phyloP scores from a whole-genome alignment of 352 stramenopile species.

The Pythium rhizo-oryzae region DNA sequence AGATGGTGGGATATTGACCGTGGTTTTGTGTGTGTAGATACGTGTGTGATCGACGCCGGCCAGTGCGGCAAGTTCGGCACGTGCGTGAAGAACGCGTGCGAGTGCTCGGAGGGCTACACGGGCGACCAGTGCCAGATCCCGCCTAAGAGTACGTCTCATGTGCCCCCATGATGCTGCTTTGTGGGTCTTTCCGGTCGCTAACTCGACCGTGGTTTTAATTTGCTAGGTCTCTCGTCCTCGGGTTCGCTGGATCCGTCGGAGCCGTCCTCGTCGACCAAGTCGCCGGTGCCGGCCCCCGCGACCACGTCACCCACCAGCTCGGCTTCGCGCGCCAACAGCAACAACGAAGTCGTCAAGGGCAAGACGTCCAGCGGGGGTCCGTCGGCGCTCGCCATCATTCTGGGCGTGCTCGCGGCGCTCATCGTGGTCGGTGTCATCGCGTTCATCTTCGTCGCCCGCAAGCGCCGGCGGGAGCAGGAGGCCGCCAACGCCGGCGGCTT shows the following conservation, averaged over 20 bases:
- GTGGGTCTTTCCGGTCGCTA: background rate
- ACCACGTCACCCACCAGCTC: conserved; percentile 10
- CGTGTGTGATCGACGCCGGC: conserved; percentile 42
- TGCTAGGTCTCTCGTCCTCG: conserved; percentile 28
- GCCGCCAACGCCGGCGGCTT: conserved; percentile 51
- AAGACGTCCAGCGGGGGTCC: conserved; percentile 41
- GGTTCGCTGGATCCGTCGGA: conserved; percentile 12
- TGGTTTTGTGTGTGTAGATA: conserved; percentile 28
- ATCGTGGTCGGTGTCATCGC: conserved; percentile 68
- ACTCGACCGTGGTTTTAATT: background rate
- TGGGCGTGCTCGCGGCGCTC: conserved; percentile 59
- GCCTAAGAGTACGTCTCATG: conserved; percentile 31
- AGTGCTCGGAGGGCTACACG: conserved; percentile 43
- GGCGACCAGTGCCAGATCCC: conserved; percentile 55
- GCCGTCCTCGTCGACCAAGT: conserved; percentile 16
- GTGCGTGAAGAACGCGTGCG: conserved; percentile 42
- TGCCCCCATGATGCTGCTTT: background rate
- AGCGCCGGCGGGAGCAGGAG: conserved; percentile 69
- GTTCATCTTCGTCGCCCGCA: conserved; percentile 76
- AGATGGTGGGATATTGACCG: background rate
- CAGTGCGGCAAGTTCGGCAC: conserved; percentile 51
- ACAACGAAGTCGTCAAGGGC: conserved; percentile 23
- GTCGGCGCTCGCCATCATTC: conserved; percentile 69
- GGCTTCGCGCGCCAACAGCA: conserved; percentile 22
- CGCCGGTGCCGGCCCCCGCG: conserved; percentile 14